Percentiles rank a stretch among this genome's conserved stretches.
Evolutionary conservation across 495 filamentous ascomycete genomes (phyloP).

Genomic region (Jackrogersella minutella): DNA sequence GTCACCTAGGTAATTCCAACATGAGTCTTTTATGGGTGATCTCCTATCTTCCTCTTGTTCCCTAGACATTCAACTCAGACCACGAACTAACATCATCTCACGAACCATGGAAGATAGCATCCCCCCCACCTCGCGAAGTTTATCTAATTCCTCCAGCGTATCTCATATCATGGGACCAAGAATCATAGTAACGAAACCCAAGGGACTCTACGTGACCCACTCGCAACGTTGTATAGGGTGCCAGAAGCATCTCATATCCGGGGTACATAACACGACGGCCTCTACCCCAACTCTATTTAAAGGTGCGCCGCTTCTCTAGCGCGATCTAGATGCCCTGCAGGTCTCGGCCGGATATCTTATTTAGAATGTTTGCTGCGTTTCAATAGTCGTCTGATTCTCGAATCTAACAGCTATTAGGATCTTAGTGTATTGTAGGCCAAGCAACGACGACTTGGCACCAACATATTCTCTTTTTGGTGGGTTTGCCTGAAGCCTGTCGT

Average conservation of each 20-base stretch:
- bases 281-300: slow-evolving; percentile 1
- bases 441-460: background rate
- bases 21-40: too few species aligned
- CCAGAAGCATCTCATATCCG: background rate
- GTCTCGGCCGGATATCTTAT: background rate
- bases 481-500: too few species aligned
- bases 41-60: too few species aligned
- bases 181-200: background rate
- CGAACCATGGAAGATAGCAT: too few species aligned
- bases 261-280: background rate
- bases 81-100: too few species aligned
- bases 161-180: background rate
- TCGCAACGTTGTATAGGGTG: slow-evolving; percentile 7
- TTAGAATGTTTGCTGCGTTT: background rate
- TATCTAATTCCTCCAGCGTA: too few species aligned
- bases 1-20: too few species aligned
- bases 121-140: too few species aligned
- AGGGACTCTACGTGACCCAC: too few species aligned
- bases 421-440: background rate
- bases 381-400: background rate
- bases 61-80: too few species aligned
- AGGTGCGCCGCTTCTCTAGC: background rate
- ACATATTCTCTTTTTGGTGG: too few species aligned
- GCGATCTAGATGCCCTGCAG: background rate
- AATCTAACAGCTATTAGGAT: background rate